Evolutionary conservation across 805 yeast species (phyloP).

Genomic region (Yarrowia sp.): DNA sequence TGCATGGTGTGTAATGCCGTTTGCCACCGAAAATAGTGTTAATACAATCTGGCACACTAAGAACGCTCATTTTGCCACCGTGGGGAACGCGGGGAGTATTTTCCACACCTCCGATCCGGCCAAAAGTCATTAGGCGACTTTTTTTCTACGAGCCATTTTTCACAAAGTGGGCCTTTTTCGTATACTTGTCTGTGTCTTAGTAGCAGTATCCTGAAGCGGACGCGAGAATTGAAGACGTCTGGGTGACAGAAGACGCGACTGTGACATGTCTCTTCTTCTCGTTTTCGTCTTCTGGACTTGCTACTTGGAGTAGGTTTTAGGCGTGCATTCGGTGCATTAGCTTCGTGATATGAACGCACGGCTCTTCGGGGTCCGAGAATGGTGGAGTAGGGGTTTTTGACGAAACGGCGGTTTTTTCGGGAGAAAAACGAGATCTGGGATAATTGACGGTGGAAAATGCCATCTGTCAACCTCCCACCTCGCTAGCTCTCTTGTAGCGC

Average conservation of each 20-base stretch:
- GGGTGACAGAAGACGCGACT: no score
- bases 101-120: background rate
- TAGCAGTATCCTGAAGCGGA: background rate
- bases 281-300: background rate
- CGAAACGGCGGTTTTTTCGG: background rate
- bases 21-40: constrained; percentile 19
- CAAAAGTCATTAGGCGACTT: background rate
- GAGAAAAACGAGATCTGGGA: background rate
- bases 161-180: background rate
- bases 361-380: constrained; percentile 18
- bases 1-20: constrained; percentile 8
- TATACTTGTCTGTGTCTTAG: background rate
- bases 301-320: constrained; percentile 14
- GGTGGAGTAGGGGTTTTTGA: background rate
- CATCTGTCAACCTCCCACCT: background rate
- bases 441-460: background rate
- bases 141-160: no score
- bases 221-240: no score
- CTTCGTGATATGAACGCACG: constrained; percentile 19
- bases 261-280: no score
- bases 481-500: background rate
- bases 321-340: constrained; percentile 6
- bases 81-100: background rate
- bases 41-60: background rate
- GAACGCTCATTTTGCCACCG: background rate